Evolutionary conservation across 768 basidiomycete species (phyloP).

Genomic region (button mushroom (Agaricus bisporus)): DNA sequence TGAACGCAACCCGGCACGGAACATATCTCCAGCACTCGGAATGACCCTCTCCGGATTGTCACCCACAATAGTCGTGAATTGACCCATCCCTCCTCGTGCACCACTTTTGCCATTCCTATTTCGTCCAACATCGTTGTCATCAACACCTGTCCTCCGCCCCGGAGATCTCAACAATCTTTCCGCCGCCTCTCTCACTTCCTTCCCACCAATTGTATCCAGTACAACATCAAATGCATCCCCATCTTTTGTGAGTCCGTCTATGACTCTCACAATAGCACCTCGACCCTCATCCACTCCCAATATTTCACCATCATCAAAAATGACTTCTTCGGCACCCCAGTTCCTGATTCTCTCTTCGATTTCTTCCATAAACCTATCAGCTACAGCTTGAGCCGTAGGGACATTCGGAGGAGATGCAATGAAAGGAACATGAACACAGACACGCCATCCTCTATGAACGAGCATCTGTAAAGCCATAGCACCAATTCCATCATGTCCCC

Average conservation of each 20-base stretch:
- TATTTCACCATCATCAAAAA: constrained; percentile 54
- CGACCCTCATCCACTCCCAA: constrained; percentile 32
- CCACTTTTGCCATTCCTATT: constrained; percentile 17
- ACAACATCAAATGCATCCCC: constrained; percentile 72
- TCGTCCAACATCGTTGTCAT: constrained; percentile 13
- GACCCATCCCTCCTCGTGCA: constrained; percentile 25
- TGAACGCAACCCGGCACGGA: constrained; percentile 66
- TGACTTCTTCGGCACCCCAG: constrained; percentile 76
- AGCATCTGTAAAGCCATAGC: constrained; percentile 79
- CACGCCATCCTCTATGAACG: constrained; percentile 58
- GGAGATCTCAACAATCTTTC: constrained; percentile 48
- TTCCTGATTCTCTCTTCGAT: constrained; percentile 49
- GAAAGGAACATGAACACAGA: constrained; percentile 61
- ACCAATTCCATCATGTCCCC: constrained; percentile 70
- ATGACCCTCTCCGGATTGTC: constrained; percentile 59
- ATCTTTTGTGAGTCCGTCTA: constrained; percentile 44
- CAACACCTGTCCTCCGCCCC: constrained; percentile 10
- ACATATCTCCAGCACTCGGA: constrained; percentile 66
- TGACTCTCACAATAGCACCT: constrained; percentile 42
- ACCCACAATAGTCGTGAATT: constrained; percentile 81
- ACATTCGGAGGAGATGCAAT: constrained; percentile 21
- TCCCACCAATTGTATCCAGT: constrained; percentile 79
- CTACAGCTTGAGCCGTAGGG: constrained; percentile 14
- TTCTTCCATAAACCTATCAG: constrained; percentile 32
- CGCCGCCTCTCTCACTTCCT: constrained; percentile 71